Base-by-base conservation (phyloP, 1,284 basidiomycete genomes). In the Apiotrichum mycotoxinovorans region DNA sequence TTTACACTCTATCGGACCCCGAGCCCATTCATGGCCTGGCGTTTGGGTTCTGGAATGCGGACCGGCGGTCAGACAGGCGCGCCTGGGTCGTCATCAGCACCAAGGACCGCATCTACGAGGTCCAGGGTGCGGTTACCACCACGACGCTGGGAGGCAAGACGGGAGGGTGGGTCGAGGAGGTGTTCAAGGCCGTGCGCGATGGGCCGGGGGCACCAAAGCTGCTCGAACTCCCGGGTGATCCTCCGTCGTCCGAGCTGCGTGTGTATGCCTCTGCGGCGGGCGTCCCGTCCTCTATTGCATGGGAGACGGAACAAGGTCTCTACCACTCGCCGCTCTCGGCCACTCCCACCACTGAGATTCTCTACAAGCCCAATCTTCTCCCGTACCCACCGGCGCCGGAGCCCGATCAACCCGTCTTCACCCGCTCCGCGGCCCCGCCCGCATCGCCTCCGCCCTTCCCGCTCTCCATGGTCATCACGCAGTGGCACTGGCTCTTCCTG, bases 401-500 rank as follows among this genome's bases (percentile, higher is more conserved):
- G 53, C 25, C 84, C 1, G 90, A 93, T 67, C 86, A 88, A 59
- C 82, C 90, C 63, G 85, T 40, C 4, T 71, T 72, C 58, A 64
- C 55, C 38, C 61, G 70, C 7, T 40, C 57, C 9, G 54, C 59
- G 4, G 26, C 56, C 17, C 52, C 60, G 3, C 35, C 49, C n/a
- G 25, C 54, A 4, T 69, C 66, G 4, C 40, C 46, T 18, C 25
- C 54, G 14, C 69, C 66, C 10, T 61, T 68, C 40, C 73, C 73
- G 1, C 57, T 86, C 11, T 89, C 90, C 4, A 85, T 96, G 67
- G 83, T 86, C 17, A 78, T 96, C 56, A 96, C 93, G 0, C 89
- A 95, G 71, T 96, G 92, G 73, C 95, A 98, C 70, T 91, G 93
- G 71, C 79, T 98, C 23, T 76, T 98, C 15, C 80, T 98, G 1